phyloP scores from a whole-genome alignment of 805 yeast genomes.

The Scheffersomyces lignosus region DNA sequence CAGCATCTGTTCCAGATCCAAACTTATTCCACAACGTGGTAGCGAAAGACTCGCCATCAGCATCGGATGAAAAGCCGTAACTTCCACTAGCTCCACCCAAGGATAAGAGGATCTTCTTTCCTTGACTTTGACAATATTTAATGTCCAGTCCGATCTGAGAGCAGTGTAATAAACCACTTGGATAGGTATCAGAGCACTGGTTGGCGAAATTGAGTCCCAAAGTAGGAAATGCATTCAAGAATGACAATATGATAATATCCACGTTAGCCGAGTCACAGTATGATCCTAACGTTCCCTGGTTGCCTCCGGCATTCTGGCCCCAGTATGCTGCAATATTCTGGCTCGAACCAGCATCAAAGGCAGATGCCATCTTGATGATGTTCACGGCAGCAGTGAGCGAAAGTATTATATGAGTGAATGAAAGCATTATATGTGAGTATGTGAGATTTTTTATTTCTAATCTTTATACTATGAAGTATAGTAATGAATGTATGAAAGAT shows the following conservation, averaged over 20 bases:
- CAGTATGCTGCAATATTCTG: conserved; percentile 75
- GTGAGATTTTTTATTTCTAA: too few relatives aligned
- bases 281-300: conserved; percentile 36
- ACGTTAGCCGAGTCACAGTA: conserved; percentile 72
- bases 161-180: conserved; percentile 14
- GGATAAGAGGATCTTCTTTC: conserved; percentile 74
- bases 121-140: conserved; percentile 67
- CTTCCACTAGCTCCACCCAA: conserved; percentile 69
- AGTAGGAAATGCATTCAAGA: conserved; percentile 60
- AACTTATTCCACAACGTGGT: conserved; percentile 39
- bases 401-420: too few relatives aligned
- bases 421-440: too few relatives aligned
- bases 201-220: conserved; percentile 52
- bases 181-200: conserved; percentile 39
- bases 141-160: conserved; percentile 56
- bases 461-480: too few relatives aligned
- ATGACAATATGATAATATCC: conserved; percentile 72
- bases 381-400: too few relatives aligned
- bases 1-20: conserved; percentile 30
- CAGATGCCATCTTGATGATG: not conserved
- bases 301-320: conserved; percentile 77
- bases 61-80: conserved; percentile 52
- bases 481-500: too few relatives aligned
- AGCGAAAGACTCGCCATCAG: conserved; percentile 59
- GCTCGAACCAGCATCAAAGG: conserved; percentile 2